Evolutionary conservation across 2,329 filamentous ascomycete species (phyloP), one percentile per base, ranked within the genome.

Genomic region (Ramichloridium luteum): DNA sequence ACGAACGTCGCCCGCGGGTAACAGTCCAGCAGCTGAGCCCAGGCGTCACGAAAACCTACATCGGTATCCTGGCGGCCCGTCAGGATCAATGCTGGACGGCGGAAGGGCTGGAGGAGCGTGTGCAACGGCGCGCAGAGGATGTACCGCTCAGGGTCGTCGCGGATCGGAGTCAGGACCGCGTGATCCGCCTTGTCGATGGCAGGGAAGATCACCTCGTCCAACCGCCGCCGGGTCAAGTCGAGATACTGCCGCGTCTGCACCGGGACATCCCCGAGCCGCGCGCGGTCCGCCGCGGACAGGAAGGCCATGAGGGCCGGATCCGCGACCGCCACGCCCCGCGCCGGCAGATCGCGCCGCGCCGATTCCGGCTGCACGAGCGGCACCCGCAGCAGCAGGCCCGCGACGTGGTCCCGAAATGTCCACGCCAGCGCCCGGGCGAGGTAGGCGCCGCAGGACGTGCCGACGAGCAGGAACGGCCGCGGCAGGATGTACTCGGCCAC

Each of bases 1-100:
- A 29, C 28, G 22, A 37, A 37, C n/a, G 25, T 37, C 9, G 37
- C 37, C 16, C 37, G 22, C 5, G 37, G 34, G 12, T 39, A 39
- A 6, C n/a, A 16, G 4, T 25, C 13, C 14, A 39, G 12, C 10
- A 39, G 31, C 4, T 15, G 13, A n/a, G n/a, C n/a, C 31, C 31
- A 34, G 20, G 34, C 20, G 34, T 39, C 37, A 13, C 37, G 27
- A 31, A 34, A 39, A 4, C 37, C 37, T 13, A 36, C 34, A 4
- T 30, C 37, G 14, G 18, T 27, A 27, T 39, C 37, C 23, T 39
- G 37, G 23, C 37, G 20, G 2, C 37, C 37, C 4, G 37, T 29
- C 14, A 39, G 16, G 10, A 39, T 34, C 22, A 39, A 23, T 9
- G 37, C 16, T 5, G 37, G 37, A 18, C 34, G 34, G n/a, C 16